Base-by-base conservation (phyloP, 768 basidiomycete genomes). In the Kwoniella shandongensis region DNA sequence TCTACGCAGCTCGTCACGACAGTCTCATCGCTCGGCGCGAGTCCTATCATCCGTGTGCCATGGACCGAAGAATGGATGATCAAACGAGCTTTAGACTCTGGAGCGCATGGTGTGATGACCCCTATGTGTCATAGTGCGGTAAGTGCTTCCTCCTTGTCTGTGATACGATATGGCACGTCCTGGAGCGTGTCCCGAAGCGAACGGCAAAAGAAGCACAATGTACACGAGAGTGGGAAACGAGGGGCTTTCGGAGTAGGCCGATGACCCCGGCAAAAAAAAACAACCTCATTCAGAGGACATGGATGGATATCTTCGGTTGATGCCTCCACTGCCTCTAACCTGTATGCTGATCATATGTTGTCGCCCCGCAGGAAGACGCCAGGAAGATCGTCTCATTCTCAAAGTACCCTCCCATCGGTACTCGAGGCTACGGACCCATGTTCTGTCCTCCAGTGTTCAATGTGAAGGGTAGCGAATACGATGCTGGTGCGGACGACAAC, bases 71-170 rank as follows among this genome's bases (percentile, higher is more conserved):
- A 66, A 27, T 66, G 63, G 57, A 63, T 70, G 60, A 72, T 78
- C 62, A 78, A 78, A 66, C 65, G 77, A 13, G 77, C 77, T 12
- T 65, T 78, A 15, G 77, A 78, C 47, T 49, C 76, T 7, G 77
- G 77, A 18, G 76, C 76, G 6, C 76, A 75, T 32, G 76, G 76
- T 8, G 56, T 77, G n/a, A 72, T 76, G 72, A 66, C 71, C 15
- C 76, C 76, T 1, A 74, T 77, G 72, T 66, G 73, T 51, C 63
- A 70, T 47, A 66, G 69, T 4, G 64, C 64, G 20, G 73, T 68
- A 36, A 49, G 66, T 55, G 46, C 12, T 12, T 2, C 18, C 35
- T 15, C 13, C 15, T n/a, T n/a, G n/a, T n/a, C n/a, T n/a, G n/a
- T n/a, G n/a, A n/a, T n/a, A n/a, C n/a, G n/a, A n/a, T n/a, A n/a